Conservation (phyloP, 2,329 filamentous ascomycete genomes). For the Fusarium compactum region DNA sequence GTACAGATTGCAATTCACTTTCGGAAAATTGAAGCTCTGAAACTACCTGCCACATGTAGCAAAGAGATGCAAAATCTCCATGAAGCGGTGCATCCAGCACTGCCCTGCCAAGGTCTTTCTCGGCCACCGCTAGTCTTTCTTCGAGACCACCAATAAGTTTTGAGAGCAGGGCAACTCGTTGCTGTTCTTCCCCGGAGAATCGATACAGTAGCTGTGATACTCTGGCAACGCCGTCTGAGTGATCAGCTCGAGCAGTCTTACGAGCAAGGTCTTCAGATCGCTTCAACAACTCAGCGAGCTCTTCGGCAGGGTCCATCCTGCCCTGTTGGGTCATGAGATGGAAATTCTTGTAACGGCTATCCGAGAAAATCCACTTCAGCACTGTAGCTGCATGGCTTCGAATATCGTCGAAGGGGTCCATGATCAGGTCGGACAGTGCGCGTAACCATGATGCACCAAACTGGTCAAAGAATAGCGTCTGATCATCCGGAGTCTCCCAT, state of each 20-base stretch:
- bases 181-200: slow-evolving; percentile 60
- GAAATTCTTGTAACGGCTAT: slow-evolving; percentile 51
- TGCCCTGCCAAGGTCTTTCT: slow-evolving; percentile 73
- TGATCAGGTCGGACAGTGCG: slow-evolving; percentile 79
- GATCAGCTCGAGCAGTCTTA: slow-evolving; percentile 85
- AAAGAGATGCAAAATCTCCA: slow-evolving; percentile 75
- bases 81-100: slow-evolving; percentile 76
- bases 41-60: slow-evolving; percentile 67
- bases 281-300: slow-evolving; percentile 61
- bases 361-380: slow-evolving; percentile 62
- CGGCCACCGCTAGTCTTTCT: slow-evolving; percentile 71
- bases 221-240: slow-evolving; percentile 90
- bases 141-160: slow-evolving; percentile 72
- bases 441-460: slow-evolving; percentile 67
- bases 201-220: slow-evolving; percentile 77
- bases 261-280: slow-evolving; percentile 71
- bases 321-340: slow-evolving; percentile 29
- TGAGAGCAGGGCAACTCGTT: slow-evolving; percentile 65
- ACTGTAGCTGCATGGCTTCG: slow-evolving; percentile 68
- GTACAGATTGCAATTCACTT: slow-evolving; percentile 53
- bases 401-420: slow-evolving; percentile 95
- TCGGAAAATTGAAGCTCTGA: slow-evolving; percentile 56
- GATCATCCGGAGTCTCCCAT: slow-evolving; percentile 56
- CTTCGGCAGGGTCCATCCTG: slow-evolving; percentile 35
- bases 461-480: slow-evolving; percentile 55